These are phyloP conservation scores for Piromyces finnis DNA, from an alignment of 192 early-diverging fungal species.

Conservation along the genomic window DNA sequence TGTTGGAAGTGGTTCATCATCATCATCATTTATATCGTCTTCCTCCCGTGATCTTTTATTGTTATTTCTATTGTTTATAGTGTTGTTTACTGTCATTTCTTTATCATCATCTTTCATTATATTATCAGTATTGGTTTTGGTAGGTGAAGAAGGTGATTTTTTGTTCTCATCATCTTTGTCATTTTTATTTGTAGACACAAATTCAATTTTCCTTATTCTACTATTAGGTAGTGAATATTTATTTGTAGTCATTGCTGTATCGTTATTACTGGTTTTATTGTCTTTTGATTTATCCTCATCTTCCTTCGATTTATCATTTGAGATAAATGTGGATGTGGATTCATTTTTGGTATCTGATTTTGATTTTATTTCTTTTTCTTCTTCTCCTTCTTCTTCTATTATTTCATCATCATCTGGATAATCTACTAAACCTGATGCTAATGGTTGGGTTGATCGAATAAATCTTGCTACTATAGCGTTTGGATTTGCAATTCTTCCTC, in stretches of 20 bases:
- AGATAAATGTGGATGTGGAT: no score
- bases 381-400: neutral
- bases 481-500: neutral
- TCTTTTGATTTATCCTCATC: no score
- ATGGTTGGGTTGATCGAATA: neutral
- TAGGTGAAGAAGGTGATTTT: neutral
- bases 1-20: neutral
- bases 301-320: no score
- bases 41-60: neutral
- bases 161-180: neutral
- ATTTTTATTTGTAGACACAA: neutral
- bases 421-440: neutral
- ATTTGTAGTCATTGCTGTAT: neutral
- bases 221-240: neutral
- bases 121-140: neutral
- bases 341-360: neutral
- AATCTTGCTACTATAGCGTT: neutral
- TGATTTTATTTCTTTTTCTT: neutral
- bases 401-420: neutral
- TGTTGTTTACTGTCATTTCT: neutral
- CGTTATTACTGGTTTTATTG: no score
- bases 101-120: neutral
- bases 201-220: neutral
- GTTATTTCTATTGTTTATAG: neutral
- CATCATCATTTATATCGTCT: neutral